Evolutionary conservation across 2,329 filamentous ascomycete genomes (phyloP), one percentile per base, ranked within the genome.

Genomic region (Kalaharituber pfeilii): DNA sequence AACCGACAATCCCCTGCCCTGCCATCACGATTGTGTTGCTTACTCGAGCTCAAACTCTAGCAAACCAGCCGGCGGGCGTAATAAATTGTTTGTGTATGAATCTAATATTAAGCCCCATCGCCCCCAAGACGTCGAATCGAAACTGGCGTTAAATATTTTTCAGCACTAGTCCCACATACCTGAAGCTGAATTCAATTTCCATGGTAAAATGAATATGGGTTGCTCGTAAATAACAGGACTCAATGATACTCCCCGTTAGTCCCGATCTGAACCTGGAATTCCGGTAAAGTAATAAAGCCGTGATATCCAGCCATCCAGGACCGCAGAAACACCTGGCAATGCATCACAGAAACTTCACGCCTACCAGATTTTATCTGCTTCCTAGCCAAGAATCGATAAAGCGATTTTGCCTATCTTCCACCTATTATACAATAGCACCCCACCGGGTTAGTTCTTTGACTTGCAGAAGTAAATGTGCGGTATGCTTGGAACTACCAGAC

Each of bases 291-390:
- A 39, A 18, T 18, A 18, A 18, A 15, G 20, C 33, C 33, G 33
- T 39, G 13, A 39, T 39, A 25, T 22, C 42, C 24, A 47, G 42
- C 42, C 42, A 47, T 20, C 42, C 42, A 47, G 42, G 24, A 3
- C 15, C 42, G 42, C 42, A 47, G 42, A 47, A 47, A 47, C 42
- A 47, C 42, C 42, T 47, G 42, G 42, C 42, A 47, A 13, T 47
- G 42, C 42, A 47, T 39, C 20, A 18, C 33, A 39, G 33, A 9
- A 39, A 9, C 7, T 39, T 5, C 33, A 39, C 15, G 20, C 33
- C 20, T 15, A 39, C 33, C 15, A 39, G 13, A 15, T 39, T 39
- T 39, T 15, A 39, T 39, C 13, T 15, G 20, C 15, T 13, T 15
- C 33, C 15, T 39, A 39, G 33, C 33, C 33, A 39, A 39, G 33